phyloP scores from a whole-genome alignment of 805 yeast species.

The Wickerhamomyces bovis region DNA sequence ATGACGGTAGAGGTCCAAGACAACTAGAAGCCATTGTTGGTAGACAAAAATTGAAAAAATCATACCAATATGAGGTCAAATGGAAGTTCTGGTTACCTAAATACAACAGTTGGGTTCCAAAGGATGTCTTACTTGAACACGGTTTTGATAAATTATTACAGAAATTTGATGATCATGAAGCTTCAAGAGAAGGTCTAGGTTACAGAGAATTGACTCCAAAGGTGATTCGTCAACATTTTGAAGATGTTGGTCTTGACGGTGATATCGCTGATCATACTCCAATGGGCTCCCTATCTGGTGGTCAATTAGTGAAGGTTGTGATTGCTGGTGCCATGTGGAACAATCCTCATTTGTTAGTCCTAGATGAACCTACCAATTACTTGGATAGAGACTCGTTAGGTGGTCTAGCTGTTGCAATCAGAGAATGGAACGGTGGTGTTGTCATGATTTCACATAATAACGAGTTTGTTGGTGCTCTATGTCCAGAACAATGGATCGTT shows the following conservation, averaged over 20 bases:
- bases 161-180: slow-evolving; percentile 97
- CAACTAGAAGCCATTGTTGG: slow-evolving; percentile 92
- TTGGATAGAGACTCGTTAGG: slow-evolving; percentile 97
- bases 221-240: slow-evolving; percentile 93
- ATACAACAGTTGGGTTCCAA: slow-evolving; percentile 89
- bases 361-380: slow-evolving; percentile 98
- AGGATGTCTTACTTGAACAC: slow-evolving; percentile 71
- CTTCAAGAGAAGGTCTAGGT: slow-evolving; percentile 98
- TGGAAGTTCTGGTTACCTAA: slow-evolving; percentile 92
- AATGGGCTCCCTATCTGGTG: slow-evolving; percentile 93
- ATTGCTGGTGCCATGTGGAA: slow-evolving; percentile 99
- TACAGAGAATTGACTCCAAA: slow-evolving; percentile 90
- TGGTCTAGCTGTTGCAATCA: slow-evolving; percentile 93
- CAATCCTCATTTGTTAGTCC: slow-evolving; percentile 91
- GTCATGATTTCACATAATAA: slow-evolving; percentile 97
- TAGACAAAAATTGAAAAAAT: slow-evolving; percentile 91
- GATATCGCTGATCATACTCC: slow-evolving; percentile 99
- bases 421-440: slow-evolving; percentile 98
- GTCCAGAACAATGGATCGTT: slow-evolving; percentile 98
- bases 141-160: slow-evolving; percentile 90
- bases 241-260: slow-evolving; percentile 95
- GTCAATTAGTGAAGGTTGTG: slow-evolving; percentile 96
- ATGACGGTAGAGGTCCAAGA: slow-evolving; percentile 86
- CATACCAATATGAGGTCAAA: slow-evolving; percentile 94
- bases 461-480: slow-evolving; percentile 93